These are phyloP conservation scores for Pythium volutum DNA, from an alignment of 352 stramenopile genomes.

Conservation along the genomic window DNA sequence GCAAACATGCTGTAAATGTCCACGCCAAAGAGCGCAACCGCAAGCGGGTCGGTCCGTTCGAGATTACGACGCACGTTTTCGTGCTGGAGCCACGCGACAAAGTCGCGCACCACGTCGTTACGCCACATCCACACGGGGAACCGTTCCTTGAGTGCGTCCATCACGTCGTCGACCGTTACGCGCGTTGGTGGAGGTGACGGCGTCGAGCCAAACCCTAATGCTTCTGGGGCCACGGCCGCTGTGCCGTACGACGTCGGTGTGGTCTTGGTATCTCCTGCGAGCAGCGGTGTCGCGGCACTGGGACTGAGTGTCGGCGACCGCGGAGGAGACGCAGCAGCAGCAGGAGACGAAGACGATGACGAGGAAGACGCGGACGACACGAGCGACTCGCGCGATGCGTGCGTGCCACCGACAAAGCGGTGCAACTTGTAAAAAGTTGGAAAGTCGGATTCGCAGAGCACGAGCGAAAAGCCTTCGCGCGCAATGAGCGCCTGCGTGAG, in stretches of 20 bases:
- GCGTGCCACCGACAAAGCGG: slow-evolving; percentile 25
- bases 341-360: too few relatives aligned
- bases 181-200: neutral
- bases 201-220: neutral
- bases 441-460: slow-evolving; percentile 40
- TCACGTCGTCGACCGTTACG: slow-evolving; percentile 28
- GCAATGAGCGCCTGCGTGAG: slow-evolving; percentile 36
- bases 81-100: slow-evolving; percentile 33
- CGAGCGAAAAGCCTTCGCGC: slow-evolving; percentile 30
- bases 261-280: slow-evolving; percentile 7
- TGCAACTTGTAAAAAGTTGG: slow-evolving; percentile 33
- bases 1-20: slow-evolving; percentile 43
- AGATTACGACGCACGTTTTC: slow-evolving; percentile 26
- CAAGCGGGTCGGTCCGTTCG: neutral
- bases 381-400: slow-evolving; percentile 11
- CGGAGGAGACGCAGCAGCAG: neutral
- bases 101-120: slow-evolving; percentile 35
- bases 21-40: slow-evolving; percentile 31
- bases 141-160: slow-evolving; percentile 29
- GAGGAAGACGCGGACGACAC: slow-evolving; percentile 19
- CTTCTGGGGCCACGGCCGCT: neutral
- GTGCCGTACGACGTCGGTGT: slow-evolving; percentile 6
- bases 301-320: slow-evolving; percentile 3
- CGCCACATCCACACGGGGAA: slow-evolving; percentile 44
- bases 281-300: slow-evolving; percentile 11